phyloP scores from a whole-genome alignment of 352 stramenopile species.

The Lagenidium sp. region DNA sequence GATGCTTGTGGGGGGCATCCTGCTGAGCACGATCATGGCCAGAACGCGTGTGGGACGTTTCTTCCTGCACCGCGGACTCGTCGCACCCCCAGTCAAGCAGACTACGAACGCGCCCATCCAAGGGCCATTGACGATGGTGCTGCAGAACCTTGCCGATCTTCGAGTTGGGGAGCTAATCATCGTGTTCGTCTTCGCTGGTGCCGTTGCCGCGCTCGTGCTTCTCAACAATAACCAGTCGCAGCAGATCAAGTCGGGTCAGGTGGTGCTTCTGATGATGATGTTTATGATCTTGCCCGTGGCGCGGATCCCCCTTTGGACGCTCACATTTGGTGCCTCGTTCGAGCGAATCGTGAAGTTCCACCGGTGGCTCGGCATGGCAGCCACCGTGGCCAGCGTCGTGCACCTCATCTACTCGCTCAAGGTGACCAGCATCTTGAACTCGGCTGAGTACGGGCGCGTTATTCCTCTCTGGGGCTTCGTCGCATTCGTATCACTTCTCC shows the following conservation, averaged over 20 bases:
- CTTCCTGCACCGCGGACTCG: slow-evolving; percentile 43
- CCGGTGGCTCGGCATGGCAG: slow-evolving; percentile 59
- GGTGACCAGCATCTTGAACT: slow-evolving; percentile 26
- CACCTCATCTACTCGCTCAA: slow-evolving; percentile 45
- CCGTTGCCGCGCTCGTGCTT: slow-evolving; percentile 30
- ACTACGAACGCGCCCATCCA: slow-evolving; percentile 36
- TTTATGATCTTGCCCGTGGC: slow-evolving; percentile 70
- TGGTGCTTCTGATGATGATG: slow-evolving; percentile 63
- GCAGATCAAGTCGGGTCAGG: slow-evolving; percentile 41
- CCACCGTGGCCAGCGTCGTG: slow-evolving; percentile 43
- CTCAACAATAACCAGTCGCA: slow-evolving; percentile 21
- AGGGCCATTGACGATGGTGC: slow-evolving; percentile 30
- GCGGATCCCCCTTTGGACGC: slow-evolving; percentile 46
- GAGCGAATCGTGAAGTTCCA: slow-evolving; percentile 83
- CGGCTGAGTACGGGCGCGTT: slow-evolving; percentile 38
- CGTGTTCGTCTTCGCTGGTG: slow-evolving; percentile 50
- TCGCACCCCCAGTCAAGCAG: slow-evolving; percentile 30
- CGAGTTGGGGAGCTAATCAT: slow-evolving; percentile 52
- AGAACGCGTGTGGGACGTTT: slow-evolving; percentile 14
- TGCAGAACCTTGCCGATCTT: slow-evolving; percentile 49
- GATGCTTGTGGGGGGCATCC: slow-evolving; percentile 45
- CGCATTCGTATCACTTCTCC: slow-evolving; percentile 45
- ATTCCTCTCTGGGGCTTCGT: slow-evolving; percentile 53
- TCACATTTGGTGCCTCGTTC: slow-evolving; percentile 67
- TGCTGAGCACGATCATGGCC: slow-evolving; percentile 33